phyloP scores from a whole-genome alignment of 140 eudicot species.

The Oenanthe javanica region DNA sequence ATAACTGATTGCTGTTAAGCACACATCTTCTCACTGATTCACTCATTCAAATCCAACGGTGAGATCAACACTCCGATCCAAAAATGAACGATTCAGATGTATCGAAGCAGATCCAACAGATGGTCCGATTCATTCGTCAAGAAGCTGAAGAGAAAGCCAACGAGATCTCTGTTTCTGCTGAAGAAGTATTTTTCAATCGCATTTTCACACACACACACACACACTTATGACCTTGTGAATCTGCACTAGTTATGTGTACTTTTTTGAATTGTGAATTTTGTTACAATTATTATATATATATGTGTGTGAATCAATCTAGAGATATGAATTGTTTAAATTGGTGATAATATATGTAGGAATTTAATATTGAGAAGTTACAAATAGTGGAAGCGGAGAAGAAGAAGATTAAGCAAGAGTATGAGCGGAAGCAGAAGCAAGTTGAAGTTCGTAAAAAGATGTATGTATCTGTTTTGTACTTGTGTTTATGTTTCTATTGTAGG shows the following conservation, averaged over 20 bases:
- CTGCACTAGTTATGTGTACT: too few species aligned
- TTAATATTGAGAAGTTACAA: slow-evolving; percentile 90
- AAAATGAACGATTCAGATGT: slow-evolving; percentile 59
- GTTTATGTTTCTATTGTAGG: background rate
- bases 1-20: background rate
- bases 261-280: background rate
- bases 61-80: background rate
- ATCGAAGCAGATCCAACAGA: slow-evolving; percentile 63
- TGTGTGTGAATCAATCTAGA: background rate
- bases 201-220: too few species aligned
- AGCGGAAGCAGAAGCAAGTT: slow-evolving; percentile 14
- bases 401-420: slow-evolving; percentile 37
- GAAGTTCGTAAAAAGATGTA: slow-evolving; percentile 16
- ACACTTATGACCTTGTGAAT: too few species aligned
- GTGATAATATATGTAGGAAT: slow-evolving; percentile 43
- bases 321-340: background rate
- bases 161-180: slow-evolving; percentile 60
- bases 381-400: slow-evolving; percentile 97
- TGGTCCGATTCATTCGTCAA: slow-evolving; percentile 60
- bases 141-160: slow-evolving; percentile 69
- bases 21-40: background rate
- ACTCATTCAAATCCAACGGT: background rate
- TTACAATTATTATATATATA: too few species aligned
- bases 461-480: background rate
- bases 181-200: slow-evolving; percentile 24